phyloP scores from a whole-genome alignment of 306 rosid genomes.

The Ceratonia siliqua region DNA sequence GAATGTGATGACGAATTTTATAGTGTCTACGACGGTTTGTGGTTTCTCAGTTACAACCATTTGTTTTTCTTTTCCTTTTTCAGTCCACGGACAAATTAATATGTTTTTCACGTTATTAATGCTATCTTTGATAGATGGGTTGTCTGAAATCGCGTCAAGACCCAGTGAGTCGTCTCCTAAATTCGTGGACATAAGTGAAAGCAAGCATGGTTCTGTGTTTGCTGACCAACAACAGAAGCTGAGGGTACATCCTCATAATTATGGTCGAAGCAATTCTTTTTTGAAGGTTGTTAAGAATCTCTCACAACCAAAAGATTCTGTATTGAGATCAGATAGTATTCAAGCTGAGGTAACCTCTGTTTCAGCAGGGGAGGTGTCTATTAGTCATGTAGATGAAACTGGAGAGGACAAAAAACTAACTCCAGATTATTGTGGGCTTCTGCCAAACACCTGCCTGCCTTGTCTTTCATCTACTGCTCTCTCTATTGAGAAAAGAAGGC shows the following conservation, averaged over 20 bases:
- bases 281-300: slow-evolving; percentile 32
- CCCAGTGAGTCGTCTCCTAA: slow-evolving; percentile 53
- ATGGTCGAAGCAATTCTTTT: slow-evolving; percentile 21
- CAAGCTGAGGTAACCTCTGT: slow-evolving; percentile 28
- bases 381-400: slow-evolving; percentile 45
- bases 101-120: background rate
- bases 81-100: background rate
- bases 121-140: slow-evolving; percentile 42
- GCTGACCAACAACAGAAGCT: slow-evolving; percentile 23
- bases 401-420: slow-evolving; percentile 29
- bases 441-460: slow-evolving; percentile 71
- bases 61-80: background rate
- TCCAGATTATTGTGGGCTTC: slow-evolving; percentile 56
- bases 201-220: slow-evolving; percentile 20
- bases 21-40: slow-evolving; percentile 77
- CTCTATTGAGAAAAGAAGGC: slow-evolving; percentile 54
- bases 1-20: slow-evolving; percentile 92
- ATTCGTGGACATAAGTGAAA: slow-evolving; percentile 32
- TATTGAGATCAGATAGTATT: slow-evolving; percentile 18
- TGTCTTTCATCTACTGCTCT: slow-evolving; percentile 51
- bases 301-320: slow-evolving; percentile 6
- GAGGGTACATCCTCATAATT: slow-evolving; percentile 14
- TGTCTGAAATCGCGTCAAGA: slow-evolving; percentile 51
- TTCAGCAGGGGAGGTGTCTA: slow-evolving; percentile 38
- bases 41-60: background rate